Evolutionary conservation across 371 early-diverging fungal genomes (phyloP), one percentile per base, ranked within the genome.

Genomic region (Apophysomyces trapeziformis): DNA sequence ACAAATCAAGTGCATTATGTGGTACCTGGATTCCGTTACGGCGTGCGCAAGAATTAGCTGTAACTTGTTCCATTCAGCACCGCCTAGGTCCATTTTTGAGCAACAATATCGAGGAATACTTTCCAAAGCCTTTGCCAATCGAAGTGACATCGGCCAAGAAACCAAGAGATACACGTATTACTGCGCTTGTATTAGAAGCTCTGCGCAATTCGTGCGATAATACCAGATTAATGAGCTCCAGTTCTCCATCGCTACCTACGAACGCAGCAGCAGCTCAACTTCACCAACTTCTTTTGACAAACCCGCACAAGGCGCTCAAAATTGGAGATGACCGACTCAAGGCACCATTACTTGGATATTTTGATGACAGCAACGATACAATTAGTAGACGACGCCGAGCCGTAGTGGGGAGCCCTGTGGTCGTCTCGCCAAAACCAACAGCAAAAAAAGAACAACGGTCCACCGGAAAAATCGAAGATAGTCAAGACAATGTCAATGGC

Each of bases 21-120:
- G 93, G 93, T 21, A 92, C 92, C 1, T 93, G 94, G 94, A 89
- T 93, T 56, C 94, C 94, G 2, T 79, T 93, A 37, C 77, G 81
- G 0, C 87, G 94, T 1, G 94, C 92, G 1, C 84, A 89, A 6
- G 91, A 88, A 1, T 79, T 93, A 58, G 90, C 92, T 0, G 77
- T 90, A 2, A 91, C 89, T 0, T 87, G 90, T 65, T 88, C 90
- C 13, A 68, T 93, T 14, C 87, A 89, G 57, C 79, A 85, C 68
- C 78, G 83, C 41, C 72, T 92, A 16, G 87, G 85, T 0, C 83
- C 84, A 7, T 92, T 93, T 64, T 71, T 93, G 64, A 80, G 88
- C 64, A 89, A 89, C 57, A 82, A 82, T 44, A 75, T 89, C 2
- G 86, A 86, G 58, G 75, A 77, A 1, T 85, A 84, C 46, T 89